phyloP scores from a whole-genome alignment of 768 basidiomycete genomes.

The Amanita pallidorosea region DNA sequence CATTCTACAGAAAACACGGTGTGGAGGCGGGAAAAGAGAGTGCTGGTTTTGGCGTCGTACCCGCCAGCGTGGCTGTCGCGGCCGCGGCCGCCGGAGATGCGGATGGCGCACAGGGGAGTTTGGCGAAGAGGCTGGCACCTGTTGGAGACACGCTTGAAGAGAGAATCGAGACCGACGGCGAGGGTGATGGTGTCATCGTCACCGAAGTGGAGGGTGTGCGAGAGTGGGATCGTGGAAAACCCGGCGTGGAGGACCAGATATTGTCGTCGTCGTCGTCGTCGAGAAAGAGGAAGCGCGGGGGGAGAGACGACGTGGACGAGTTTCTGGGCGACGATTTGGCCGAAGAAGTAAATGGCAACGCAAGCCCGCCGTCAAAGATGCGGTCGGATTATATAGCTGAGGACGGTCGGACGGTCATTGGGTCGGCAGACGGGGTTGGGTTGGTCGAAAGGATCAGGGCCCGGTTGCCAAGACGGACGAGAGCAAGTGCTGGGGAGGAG shows the following conservation, averaged over 20 bases:
- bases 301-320: constrained; percentile 35
- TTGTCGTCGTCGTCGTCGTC: too few relatives aligned
- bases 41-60: not conserved
- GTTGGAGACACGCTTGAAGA: constrained; percentile 3
- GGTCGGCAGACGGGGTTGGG: constrained; percentile 24
- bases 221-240: constrained; percentile 6
- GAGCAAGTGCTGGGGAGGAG: constrained; percentile 8
- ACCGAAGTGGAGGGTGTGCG: not conserved
- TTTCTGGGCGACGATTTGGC: constrained; percentile 45
- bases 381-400: constrained; percentile 50
- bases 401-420: constrained; percentile 41
- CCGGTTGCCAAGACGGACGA: constrained; percentile 32
- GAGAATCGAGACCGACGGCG: constrained; percentile 7
- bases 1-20: constrained; percentile 76
- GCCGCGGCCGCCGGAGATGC: not conserved
- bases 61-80: not conserved
- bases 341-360: constrained; percentile 12
- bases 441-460: constrained; percentile 37
- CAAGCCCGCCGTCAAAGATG: constrained; percentile 41
- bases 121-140: not conserved
- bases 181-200: constrained; percentile 8
- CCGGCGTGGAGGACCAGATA: not conserved
- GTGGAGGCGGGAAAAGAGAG: constrained; percentile 8
- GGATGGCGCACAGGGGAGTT: not conserved
- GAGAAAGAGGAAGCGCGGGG: constrained; percentile 16